Base-by-base conservation (phyloP, 164 flowering plant species). In the Sextonia rubra region DNA sequence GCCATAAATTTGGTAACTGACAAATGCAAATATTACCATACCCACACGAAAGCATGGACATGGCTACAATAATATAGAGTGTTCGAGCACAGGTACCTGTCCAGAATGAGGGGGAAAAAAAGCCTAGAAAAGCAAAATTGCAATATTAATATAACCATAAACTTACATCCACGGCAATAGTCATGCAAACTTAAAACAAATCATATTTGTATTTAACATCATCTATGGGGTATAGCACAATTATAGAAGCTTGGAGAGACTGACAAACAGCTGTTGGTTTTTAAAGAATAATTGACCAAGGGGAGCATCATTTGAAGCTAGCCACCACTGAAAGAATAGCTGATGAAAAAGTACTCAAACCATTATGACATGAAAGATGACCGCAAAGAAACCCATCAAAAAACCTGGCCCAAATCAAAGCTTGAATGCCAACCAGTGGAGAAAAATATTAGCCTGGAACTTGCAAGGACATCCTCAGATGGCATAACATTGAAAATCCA, bases 301-400 rank as follows among this genome's bases (percentile, higher is more conserved):
- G 67, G 67, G 44, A 64, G 37, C 44, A 64, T 64, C 67, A 18
- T 17, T 29, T 64, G 67, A 29, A 20, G 58, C 58, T 52, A 52
- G 58, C n/a, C 58, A 52, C 17, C 58, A 72, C 80, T 64, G 27
- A 72, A 79, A 58, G 74, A 75, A 79, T 78, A 75, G 71, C 62
- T 25, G 37, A 74, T 71, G 20, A 62, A 70, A 64, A 70, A 60
- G 60, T 60, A 29, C 20, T 58, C n/a, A 44, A 52, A 24, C 26
- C 24, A 69, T 66, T 4, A 20, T 27, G 24, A 65, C 49, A 32
- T 37, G 62, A 73, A 70, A 25, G 60, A 74, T 61, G 49, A 61
- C 32, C 52, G 68, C 49, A 29, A 52, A 68, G 60, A 69, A 32
- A 70, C 22, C 74, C 62, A 52, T 29, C 22, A 22, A 27, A 22